Evolutionary conservation across 73 alveolate species (phyloP), one percentile per base, ranked within the genome.

Genomic region (Breviolum minutum): DNA sequence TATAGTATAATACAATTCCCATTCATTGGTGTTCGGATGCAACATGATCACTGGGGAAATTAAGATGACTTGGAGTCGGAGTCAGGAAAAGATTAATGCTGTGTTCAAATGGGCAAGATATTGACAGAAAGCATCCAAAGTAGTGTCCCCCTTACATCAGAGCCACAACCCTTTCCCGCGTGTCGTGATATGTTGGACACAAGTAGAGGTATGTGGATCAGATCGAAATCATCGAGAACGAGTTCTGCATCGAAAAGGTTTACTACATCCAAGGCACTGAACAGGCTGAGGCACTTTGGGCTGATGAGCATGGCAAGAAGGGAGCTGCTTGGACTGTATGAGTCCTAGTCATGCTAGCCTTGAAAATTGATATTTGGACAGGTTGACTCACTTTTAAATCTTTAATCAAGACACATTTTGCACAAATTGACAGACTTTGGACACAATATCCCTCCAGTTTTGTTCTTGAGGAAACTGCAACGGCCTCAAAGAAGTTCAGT

Each of bases 151-250:
- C 54, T 0, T 40, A 40, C 3, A 3, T 40, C 5, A 40, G 54
- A 40, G 54, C 54, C 54, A 40, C 77, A 68, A 4, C 24, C 77
- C 77, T 17, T 22, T 68, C 3, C 24, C 2, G 77, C 77, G n/a
- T 68, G 77, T 68, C 1, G 77, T 22, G 77, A 68, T 14, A 3
- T 40, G 54, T 2, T 40, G 0, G 54, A 0, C 54, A 40, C 54
- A 40, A 40, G 54, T 40, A 3, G 3, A 86, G 94, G 94, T 90
- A 90, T 81, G 97, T 90, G 76, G 97, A 90, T 26, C 97, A 90
- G 87, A 90, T 90, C 29, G 97, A 90, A 48, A 80, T 90, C 77
- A 90, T 90, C 88, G 97, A 90, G 97, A 74, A 74, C 61, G 97
- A 90, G 63, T 90, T 90, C 88, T 88, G 97, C 63, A 90, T 90